Evolutionary conservation across 2,329 filamentous ascomycete species (phyloP).

Genomic region (Rhinocladiella mackenziei): DNA sequence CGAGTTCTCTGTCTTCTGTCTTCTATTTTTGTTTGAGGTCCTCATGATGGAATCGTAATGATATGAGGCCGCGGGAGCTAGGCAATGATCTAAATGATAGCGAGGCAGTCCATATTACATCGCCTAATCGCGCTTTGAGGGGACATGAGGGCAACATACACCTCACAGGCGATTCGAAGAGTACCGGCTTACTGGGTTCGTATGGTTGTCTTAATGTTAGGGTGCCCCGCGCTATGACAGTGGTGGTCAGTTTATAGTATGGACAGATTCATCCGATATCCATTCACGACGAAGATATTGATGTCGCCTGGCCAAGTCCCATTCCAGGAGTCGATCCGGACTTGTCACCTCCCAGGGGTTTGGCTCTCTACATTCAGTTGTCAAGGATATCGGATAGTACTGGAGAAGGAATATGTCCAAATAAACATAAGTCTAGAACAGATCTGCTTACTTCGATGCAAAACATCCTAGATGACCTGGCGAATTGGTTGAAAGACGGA

Average conservation of each 20-base stretch:
- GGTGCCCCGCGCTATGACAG: constrained; percentile 50
- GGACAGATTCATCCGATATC: constrained; percentile 52
- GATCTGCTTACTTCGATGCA: constrained; percentile 50
- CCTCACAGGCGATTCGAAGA: constrained; percentile 55
- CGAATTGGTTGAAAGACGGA: constrained; percentile 49
- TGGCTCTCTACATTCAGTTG: constrained; percentile 52
- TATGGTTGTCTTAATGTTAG: constrained; percentile 43
- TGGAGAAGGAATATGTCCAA: constrained; percentile 49
- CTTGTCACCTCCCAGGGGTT: constrained; percentile 47
- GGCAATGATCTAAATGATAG: constrained; percentile 43
- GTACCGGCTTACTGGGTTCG: constrained; percentile 43
- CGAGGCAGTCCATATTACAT: too few relatives aligned
- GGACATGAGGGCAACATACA: too few relatives aligned
- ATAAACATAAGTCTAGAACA: constrained; percentile 45
- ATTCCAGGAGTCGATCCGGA: constrained; percentile 37
- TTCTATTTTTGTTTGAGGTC: constrained; percentile 43
- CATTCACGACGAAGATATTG: constrained; percentile 54
- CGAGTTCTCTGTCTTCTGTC: constrained; percentile 47
- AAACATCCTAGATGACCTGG: constrained; percentile 48
- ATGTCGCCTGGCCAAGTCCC: constrained; percentile 38
- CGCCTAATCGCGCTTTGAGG: too few relatives aligned
- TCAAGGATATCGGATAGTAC: constrained; percentile 53
- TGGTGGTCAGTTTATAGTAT: constrained; percentile 58
- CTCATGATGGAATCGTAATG: constrained; percentile 40
- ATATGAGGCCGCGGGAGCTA: constrained; percentile 41